Percentiles rank a stretch among this genome's conserved stretches.
Conservation (phyloP, 768 basidiomycete genomes). For the Chalciporus sphaerocephalus region DNA sequence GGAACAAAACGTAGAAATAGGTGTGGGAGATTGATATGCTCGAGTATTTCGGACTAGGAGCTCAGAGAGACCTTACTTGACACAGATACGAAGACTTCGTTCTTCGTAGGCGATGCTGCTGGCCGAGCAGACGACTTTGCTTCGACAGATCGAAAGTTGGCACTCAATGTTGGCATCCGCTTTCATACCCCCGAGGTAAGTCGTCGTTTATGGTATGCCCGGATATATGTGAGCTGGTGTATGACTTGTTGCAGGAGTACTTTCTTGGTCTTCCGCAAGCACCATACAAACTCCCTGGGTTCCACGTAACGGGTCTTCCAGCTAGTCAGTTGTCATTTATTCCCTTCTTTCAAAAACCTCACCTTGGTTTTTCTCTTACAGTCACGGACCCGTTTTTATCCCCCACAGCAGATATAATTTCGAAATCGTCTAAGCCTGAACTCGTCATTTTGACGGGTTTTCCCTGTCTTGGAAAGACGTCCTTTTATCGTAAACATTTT, state of each 20-base stretch:
- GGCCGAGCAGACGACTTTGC: conserved; percentile 76
- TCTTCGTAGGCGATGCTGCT: conserved; percentile 89
- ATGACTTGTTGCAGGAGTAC: conserved; percentile 56
- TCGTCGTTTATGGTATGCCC: neutral
- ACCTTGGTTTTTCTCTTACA: neutral
- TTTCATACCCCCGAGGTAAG: conserved; percentile 84
- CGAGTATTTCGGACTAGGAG: neutral
- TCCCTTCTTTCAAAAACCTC: neutral
- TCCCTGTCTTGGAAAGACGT: conserved; percentile 74
- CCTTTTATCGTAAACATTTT: conserved; percentile 74
- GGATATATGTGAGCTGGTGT: neutral
- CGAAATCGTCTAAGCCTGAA: conserved; percentile 29
- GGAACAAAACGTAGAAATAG: conserved; percentile 57
- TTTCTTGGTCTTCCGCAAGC: conserved; percentile 54
- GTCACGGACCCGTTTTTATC: conserved; percentile 39
- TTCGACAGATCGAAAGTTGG: conserved; percentile 82
- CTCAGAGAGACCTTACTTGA: neutral
- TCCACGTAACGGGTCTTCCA: conserved; percentile 52
- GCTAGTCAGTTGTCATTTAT: conserved; percentile 15
- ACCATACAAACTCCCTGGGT: conserved; percentile 56
- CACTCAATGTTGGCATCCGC: conserved; percentile 64
- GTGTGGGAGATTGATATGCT: conserved; percentile 32
- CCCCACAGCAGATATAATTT: conserved; percentile 14
- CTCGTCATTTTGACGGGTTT: conserved; percentile 60
- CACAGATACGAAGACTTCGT: conserved; percentile 60